Conservation (phyloP, 768 basidiomycete genomes). For the Tricholoma sp. region DNA sequence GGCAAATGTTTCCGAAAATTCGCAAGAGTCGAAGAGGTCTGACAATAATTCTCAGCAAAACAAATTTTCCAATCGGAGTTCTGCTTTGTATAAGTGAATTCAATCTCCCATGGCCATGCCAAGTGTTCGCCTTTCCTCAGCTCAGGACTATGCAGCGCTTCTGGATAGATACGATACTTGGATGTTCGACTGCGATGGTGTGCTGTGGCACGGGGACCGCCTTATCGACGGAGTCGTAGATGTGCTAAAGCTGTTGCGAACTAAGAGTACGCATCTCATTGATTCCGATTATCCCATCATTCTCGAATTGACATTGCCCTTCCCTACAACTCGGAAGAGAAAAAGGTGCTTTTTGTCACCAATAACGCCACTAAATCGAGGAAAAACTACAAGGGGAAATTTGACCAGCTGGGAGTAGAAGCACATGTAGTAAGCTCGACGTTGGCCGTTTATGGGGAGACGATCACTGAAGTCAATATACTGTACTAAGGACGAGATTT, state of each 20-base stretch:
- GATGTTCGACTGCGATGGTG: conserved; percentile 96
- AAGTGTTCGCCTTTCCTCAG: conserved; percentile 33
- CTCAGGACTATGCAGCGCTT: conserved; percentile 42
- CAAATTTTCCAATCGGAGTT: conserved; percentile 6
- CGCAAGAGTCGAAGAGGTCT: neutral
- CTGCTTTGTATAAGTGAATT: neutral
- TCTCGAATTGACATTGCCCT: neutral
- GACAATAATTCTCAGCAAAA: too few relatives aligned
- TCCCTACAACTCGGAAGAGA: conserved; percentile 43
- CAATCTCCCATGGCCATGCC: conserved; percentile 13
- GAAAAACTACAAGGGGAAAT: conserved; percentile 81
- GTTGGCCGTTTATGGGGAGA: neutral
- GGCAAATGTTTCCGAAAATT: neutral
- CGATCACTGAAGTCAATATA: conserved; percentile 1
- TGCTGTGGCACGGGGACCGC: conserved; percentile 84
- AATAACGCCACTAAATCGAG: conserved; percentile 97
- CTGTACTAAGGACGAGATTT: conserved; percentile 80
- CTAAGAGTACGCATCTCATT: conserved; percentile 49
- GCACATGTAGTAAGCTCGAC: conserved; percentile 65
- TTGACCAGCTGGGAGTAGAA: conserved; percentile 84
- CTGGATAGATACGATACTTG: conserved; percentile 82
- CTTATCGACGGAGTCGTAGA: conserved; percentile 75
- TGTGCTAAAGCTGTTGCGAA: conserved; percentile 68
- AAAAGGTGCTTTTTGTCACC: conserved; percentile 87
- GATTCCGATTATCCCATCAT: neutral